These are phyloP conservation scores for Eucalyptus melliodora DNA, from an alignment of 345 rosid genomes.

Conservation along the genomic window DNA sequence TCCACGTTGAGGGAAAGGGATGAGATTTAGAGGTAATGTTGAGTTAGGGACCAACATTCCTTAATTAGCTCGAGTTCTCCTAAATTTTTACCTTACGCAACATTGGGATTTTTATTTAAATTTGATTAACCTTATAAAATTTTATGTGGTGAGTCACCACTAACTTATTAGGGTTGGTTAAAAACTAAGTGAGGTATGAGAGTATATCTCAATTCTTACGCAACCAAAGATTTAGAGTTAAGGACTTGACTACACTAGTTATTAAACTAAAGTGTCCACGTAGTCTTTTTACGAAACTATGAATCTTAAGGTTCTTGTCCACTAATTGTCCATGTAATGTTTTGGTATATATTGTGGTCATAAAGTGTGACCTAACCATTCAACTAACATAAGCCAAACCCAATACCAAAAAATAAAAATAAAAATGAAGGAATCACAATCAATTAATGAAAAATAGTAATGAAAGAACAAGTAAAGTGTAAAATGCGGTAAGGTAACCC, in stretches of 20 bases:
- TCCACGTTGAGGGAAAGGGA: neutral
- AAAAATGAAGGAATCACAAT: neutral
- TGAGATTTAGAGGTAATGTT: neutral
- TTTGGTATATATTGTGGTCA: neutral
- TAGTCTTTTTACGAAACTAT: neutral
- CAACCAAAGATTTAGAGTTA: neutral
- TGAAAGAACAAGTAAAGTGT: neutral
- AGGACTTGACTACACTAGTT: neutral
- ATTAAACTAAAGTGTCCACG: neutral
- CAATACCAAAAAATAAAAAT: neutral
- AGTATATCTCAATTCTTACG: no score
- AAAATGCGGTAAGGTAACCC: neutral
- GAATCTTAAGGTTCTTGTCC: neutral
- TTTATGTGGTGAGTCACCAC: neutral
- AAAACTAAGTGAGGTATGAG: neutral
- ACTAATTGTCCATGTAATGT: neutral
- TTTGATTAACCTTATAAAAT: neutral
- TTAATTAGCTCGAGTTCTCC: neutral
- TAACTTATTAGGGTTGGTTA: no score
- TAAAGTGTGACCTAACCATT: neutral
- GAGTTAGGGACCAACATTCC: neutral
- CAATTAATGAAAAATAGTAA: neutral
- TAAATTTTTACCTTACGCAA: neutral
- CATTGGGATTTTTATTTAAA: no score
- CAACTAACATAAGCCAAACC: neutral